Percentiles rank a stretch among this genome's conserved stretches.
Evolutionary conservation across 2,329 filamentous ascomycete species (phyloP).

Genomic region (Septoria petroselini): DNA sequence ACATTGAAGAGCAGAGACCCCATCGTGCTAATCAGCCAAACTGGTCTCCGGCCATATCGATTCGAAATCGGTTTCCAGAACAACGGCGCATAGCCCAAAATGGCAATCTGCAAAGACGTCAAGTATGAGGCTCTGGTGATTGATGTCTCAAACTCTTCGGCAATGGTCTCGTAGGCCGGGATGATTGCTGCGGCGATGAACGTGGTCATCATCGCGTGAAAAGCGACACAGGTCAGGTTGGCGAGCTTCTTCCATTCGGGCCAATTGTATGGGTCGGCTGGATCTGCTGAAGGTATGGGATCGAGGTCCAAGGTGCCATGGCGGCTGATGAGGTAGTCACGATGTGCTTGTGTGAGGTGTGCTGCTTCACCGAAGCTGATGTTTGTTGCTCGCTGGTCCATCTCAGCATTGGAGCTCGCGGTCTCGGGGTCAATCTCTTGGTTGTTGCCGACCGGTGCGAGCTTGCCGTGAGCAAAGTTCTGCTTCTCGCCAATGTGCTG

Average conservation of each 20-base stretch:
- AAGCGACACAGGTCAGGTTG: constrained; percentile 52
- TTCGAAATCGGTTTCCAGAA: constrained; percentile 58
- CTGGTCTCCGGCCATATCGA: constrained; percentile 53
- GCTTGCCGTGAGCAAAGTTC: constrained; percentile 11
- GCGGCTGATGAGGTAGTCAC: constrained; percentile 50
- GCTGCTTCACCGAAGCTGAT: constrained; percentile 31
- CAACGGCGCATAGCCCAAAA: constrained; percentile 54
- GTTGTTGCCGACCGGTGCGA: not conserved
- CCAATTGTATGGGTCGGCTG: constrained; percentile 56
- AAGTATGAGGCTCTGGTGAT: constrained; percentile 54
- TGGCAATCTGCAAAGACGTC: constrained; percentile 55
- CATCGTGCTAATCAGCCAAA: constrained; percentile 53
- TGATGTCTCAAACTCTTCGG: constrained; percentile 49
- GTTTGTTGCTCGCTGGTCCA: constrained; percentile 30
- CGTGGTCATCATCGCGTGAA: constrained; percentile 52
- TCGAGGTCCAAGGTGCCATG: constrained; percentile 56
- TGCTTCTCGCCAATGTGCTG: not conserved
- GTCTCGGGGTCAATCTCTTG: not conserved
- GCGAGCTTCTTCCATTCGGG: constrained; percentile 52
- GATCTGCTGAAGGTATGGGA: constrained; percentile 50
- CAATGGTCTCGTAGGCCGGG: constrained; percentile 54
- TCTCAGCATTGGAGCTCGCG: constrained; percentile 23
- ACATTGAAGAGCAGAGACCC: constrained; percentile 52
- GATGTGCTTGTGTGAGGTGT: constrained; percentile 45
- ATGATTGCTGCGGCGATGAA: constrained; percentile 56